These are phyloP conservation scores for Penicillium pancosmium DNA, from an alignment of 495 filamentous ascomycete genomes.

Conservation along the genomic window DNA sequence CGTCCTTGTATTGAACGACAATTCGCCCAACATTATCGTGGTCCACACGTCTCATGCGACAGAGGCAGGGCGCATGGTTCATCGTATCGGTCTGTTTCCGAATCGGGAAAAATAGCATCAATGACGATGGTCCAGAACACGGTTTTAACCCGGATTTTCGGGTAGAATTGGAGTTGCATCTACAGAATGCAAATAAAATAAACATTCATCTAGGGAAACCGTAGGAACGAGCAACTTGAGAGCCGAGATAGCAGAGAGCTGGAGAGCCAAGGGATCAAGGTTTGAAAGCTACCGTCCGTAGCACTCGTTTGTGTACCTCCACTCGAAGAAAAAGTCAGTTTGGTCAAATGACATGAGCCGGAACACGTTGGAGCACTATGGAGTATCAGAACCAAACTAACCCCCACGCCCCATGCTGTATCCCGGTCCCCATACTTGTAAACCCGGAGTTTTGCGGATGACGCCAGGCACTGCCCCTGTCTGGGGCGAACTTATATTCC, in stretches of 20 bases:
- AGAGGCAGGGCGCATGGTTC: constrained; percentile 2
- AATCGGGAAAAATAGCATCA: constrained; percentile 5
- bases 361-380: constrained; percentile 16
- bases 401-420: constrained; percentile 15
- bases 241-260: not conserved
- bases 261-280: not conserved
- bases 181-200: not conserved
- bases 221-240: no score
- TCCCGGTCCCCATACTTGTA: constrained; percentile 9
- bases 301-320: constrained; percentile 3
- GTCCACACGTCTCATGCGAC: constrained; percentile 19
- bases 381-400: constrained; percentile 10
- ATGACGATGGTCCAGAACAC: constrained; percentile 4
- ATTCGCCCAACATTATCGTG: constrained; percentile 18
- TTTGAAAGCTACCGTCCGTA: not conserved
- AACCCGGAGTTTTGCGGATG: constrained; percentile 26
- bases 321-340: constrained; percentile 11
- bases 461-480: constrained; percentile 14
- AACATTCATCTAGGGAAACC: no score
- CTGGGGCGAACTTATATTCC: constrained; percentile 11
- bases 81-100: constrained; percentile 1
- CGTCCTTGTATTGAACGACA: constrained; percentile 6
- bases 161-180: not conserved
- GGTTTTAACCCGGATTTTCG: not conserved
- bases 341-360: constrained; percentile 5